Evolutionary conservation across 192 early-diverging fungal species (phyloP).

Genomic region (Umbelopsis ramanniana): DNA sequence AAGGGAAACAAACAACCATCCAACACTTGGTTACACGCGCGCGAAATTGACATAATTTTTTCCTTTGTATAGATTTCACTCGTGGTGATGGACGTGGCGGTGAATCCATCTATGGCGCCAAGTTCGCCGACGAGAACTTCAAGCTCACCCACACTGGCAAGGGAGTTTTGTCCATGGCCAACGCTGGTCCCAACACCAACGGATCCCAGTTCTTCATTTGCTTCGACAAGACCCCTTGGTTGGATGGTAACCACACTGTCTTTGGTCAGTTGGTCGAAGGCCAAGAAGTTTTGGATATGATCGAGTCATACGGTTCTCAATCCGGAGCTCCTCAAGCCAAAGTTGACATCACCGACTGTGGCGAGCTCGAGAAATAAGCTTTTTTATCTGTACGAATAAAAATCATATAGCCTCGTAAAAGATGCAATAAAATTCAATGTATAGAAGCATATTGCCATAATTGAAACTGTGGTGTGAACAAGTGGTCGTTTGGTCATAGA

Average conservation of each 20-base stretch:
- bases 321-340: constrained; percentile 62
- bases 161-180: constrained; percentile 72
- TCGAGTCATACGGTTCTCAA: constrained; percentile 72
- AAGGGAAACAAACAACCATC: too few species aligned
- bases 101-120: constrained; percentile 82
- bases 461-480: too few species aligned
- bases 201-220: constrained; percentile 90
- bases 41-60: neutral
- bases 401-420: neutral
- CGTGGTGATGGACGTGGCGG: constrained; percentile 75
- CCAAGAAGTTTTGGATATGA: constrained; percentile 66
- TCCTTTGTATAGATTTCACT: constrained; percentile 50
- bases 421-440: too few species aligned
- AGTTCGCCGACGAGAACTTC: constrained; percentile 95
- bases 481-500: too few species aligned
- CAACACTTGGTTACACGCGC: neutral
- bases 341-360: constrained; percentile 77
- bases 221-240: constrained; percentile 77
- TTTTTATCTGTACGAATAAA: neutral
- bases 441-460: too few species aligned
- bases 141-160: constrained; percentile 80
- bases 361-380: constrained; percentile 61
- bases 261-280: constrained; percentile 88
- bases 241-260: constrained; percentile 92
- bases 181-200: constrained; percentile 77